Base-by-base conservation (phyloP, 1,284 basidiomycete genomes). In the Ganoderma multipileum region DNA sequence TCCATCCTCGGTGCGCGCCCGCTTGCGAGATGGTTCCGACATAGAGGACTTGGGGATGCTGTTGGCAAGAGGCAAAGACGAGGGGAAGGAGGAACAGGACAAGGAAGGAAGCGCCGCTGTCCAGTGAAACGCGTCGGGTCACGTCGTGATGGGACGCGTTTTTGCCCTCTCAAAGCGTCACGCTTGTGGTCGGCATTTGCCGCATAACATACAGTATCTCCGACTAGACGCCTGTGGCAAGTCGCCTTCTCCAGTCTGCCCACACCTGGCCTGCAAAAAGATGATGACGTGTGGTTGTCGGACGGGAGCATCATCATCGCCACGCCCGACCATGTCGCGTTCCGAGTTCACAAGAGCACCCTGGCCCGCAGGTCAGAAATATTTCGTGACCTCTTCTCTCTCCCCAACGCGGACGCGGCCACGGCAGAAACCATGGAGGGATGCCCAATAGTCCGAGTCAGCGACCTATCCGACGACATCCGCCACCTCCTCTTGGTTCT, bases 231-330 rank as follows among this genome's bases (percentile, higher is more conserved):
- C n/a, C n/a, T n/a, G n/a, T n/a, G n/a, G n/a, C n/a, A n/a, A n/a
- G n/a, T n/a, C n/a, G n/a, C n/a, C n/a, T n/a, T n/a, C n/a, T n/a
- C 11, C 7, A 12, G 0, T 62, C 28, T 18, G 0, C 16, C 18
- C 44, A 2, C 44, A n/a, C n/a, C 33, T 26, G 26, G 0, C 7
- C 36, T 44, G 5, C 16, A 30, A 58, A 26, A 68, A 50, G 61
- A 74, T 2, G 63, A 60, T 3, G 68, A 57, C 11, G 73, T 55
- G 23, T 69, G 67, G 7, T 68, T 57, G 5, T 64, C 61, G 58
- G 69, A 74, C 12, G 74, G 73, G 72, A 72, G 74, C 61, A 64
- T 70, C 30, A 72, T 76, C 62, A 68, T 76, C 36, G 36, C 30
- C 28, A 8, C 33, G n/a, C 36, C 63, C 2, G n/a, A 50, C 8